Evolutionary conservation across 495 filamentous ascomycete genomes (phyloP), one percentile per base, ranked within the genome.

Genomic region (Diplogelasinospora grovesii): DNA sequence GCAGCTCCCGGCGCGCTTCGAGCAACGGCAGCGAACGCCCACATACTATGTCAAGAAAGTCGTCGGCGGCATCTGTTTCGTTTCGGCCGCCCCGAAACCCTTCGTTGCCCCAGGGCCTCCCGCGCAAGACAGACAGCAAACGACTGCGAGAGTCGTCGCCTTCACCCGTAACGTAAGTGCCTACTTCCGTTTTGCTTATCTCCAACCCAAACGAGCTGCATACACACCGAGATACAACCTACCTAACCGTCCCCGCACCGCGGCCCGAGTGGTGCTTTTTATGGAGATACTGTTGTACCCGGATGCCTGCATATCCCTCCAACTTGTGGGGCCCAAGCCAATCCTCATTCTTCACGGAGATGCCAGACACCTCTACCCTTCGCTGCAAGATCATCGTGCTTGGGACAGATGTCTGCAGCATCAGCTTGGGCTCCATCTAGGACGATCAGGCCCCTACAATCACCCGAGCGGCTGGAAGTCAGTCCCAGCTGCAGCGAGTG

Each of bases 71-170:
- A 24, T 69, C 62, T 20, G 60, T 72, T 1, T 56, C 60, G 16
- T 70, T 70, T 48, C 60, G 60, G 13, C 45, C 52, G 23, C 61
- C 59, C 8, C 50, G 52, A 5, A 63, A 70, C 40, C 65, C 68
- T 5, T 56, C 56, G 22, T 58, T 72, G 13, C 68, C 68, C 14
- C 68, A 70, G 31, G 68, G 68, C 19, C 31, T 50, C 5, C 65
- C 64, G 37, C 64, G 65, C 23, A 66, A 60, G 34, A 67, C 66
- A 21, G 60, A 63, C 34, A 63, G 58, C 39, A 49, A 39, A 32
- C 56, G 68, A 13, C 59, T 68, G 22, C 55, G 64, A 28, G 57
- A 59, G n/a, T 64, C 63, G 20, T 72, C 68, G n/a, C 68, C 67
- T 21, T 63, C 62, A 28, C 65, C 68, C 34, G 50, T 56, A 42